These are phyloP conservation scores for Coprinopsis cinerea DNA, from an alignment of 768 basidiomycete genomes.

Conservation along the genomic window DNA sequence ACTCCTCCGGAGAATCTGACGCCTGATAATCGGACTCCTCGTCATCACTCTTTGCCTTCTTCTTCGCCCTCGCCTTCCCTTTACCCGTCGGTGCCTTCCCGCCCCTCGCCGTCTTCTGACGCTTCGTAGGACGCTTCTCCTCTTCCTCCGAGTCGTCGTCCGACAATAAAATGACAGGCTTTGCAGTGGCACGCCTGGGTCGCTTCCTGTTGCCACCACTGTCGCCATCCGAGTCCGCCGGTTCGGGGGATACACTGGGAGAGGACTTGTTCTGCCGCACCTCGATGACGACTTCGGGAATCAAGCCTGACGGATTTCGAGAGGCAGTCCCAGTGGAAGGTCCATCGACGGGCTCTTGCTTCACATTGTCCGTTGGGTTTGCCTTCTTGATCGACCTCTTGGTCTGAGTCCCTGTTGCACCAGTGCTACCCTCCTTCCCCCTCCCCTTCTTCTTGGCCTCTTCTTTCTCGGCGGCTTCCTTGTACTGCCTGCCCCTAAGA, in stretches of 20 bases:
- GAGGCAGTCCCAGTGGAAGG: slow-evolving; percentile 10
- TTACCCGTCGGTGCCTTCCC: neutral
- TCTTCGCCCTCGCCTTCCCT: too few species aligned
- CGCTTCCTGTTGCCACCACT: slow-evolving; percentile 32
- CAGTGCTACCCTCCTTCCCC: neutral
- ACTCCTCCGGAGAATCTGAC: too few species aligned
- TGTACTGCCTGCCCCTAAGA: slow-evolving; percentile 70
- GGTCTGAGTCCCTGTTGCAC: too few species aligned
- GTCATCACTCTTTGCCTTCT: slow-evolving; percentile 1
- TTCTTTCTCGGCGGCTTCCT: slow-evolving; percentile 47
- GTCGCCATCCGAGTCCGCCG: slow-evolving; percentile 28
- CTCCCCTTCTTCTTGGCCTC: slow-evolving; percentile 15
- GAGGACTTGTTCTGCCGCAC: slow-evolving; percentile 17
- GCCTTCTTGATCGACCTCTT: slow-evolving; percentile 1
- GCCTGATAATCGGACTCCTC: neutral
- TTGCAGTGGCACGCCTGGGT: slow-evolving; percentile 33
- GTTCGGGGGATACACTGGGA: neutral
- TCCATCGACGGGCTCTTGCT: too few species aligned
- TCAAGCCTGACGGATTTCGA: slow-evolving; percentile 31
- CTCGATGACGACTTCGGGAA: slow-evolving; percentile 56
- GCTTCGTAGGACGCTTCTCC: slow-evolving; percentile 19
- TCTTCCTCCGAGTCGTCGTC: slow-evolving; percentile 37
- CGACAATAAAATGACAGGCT: slow-evolving; percentile 47
- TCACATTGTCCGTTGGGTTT: too few species aligned
- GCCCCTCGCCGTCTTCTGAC: slow-evolving; percentile 11